A percentile compares a stretch with the other conserved stretches of the same genome.
Evolutionary conservation across 306 rosid genomes (phyloP).

Genomic region (Prunus davidiana): DNA sequence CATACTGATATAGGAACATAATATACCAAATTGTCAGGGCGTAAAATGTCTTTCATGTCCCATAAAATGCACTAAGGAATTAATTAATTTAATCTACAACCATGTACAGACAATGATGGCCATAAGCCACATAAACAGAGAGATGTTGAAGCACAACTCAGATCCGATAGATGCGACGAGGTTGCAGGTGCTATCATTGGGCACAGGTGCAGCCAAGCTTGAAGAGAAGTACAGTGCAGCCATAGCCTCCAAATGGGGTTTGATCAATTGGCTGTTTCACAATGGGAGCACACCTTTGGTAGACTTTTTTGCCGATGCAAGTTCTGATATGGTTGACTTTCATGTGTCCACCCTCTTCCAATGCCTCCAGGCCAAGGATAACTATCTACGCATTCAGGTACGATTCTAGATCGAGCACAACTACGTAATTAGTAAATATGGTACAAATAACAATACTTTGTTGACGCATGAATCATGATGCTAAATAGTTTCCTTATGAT

Average conservation of each 20-base stretch:
- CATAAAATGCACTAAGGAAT: background rate
- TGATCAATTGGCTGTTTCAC: conserved; percentile 29
- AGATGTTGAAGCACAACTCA: background rate
- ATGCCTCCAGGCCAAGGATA: conserved; percentile 10
- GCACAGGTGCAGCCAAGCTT: conserved; percentile 34
- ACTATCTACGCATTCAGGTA: conserved; percentile 51
- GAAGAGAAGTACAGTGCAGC: conserved; percentile 38
- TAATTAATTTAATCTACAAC: background rate
- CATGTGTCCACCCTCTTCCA: conserved; percentile 41
- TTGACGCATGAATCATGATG: background rate
- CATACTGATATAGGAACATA: background rate
- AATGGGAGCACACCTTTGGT: conserved; percentile 32
- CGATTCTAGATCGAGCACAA: background rate
- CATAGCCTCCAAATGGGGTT: conserved; percentile 36
- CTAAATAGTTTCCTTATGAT: background rate
- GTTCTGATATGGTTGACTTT: conserved; percentile 42
- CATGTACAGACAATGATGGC: conserved; percentile 38
- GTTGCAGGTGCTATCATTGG: conserved; percentile 39
- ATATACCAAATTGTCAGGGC: background rate
- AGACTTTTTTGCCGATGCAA: conserved; percentile 32
- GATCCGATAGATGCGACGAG: conserved; percentile 12
- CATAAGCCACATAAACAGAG: conserved; percentile 25
- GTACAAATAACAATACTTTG: background rate
- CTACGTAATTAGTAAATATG: background rate
- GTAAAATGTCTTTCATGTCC: background rate